Conservation (phyloP, 306 rosid species). For the Styphnolobium japonicum region DNA sequence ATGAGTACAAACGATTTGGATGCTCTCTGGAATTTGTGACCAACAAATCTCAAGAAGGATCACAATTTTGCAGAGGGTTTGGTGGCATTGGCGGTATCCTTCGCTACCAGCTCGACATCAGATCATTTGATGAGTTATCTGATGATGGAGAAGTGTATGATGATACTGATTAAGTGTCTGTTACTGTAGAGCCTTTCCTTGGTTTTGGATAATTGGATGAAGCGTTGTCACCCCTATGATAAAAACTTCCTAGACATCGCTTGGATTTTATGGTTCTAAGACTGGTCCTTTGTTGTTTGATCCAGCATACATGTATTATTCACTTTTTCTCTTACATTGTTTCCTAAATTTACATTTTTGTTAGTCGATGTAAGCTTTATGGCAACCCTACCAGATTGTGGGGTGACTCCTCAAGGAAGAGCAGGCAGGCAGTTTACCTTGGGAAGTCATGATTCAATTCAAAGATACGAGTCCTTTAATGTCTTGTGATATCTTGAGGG, state of each 20-base stretch:
- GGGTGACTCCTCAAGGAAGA: not conserved
- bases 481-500: not conserved
- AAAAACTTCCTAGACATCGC: not conserved
- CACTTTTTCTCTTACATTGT: not conserved
- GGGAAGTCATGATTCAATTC: not conserved
- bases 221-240: not conserved
- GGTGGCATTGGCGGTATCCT: slow-evolving; percentile 93
- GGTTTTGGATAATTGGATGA: not conserved
- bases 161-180: slow-evolving; percentile 49
- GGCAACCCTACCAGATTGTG: not conserved
- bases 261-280: slow-evolving; percentile 7
- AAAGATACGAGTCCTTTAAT: not conserved
- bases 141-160: slow-evolving; percentile 61
- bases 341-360: not conserved
- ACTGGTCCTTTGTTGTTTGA: slow-evolving; percentile 6
- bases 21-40: slow-evolving; percentile 84
- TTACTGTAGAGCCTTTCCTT: not conserved
- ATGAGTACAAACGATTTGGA: slow-evolving; percentile 72
- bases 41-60: slow-evolving; percentile 91
- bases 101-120: slow-evolving; percentile 88
- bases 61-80: slow-evolving; percentile 89
- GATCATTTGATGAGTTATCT: slow-evolving; percentile 76
- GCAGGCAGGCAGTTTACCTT: not conserved
- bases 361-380: not conserved
- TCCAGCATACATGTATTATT: not conserved